Evolutionary conservation across 2,329 filamentous ascomycete genomes (phyloP), one percentile per base, ranked within the genome.

Genomic region (Lomentospora prolificans): DNA sequence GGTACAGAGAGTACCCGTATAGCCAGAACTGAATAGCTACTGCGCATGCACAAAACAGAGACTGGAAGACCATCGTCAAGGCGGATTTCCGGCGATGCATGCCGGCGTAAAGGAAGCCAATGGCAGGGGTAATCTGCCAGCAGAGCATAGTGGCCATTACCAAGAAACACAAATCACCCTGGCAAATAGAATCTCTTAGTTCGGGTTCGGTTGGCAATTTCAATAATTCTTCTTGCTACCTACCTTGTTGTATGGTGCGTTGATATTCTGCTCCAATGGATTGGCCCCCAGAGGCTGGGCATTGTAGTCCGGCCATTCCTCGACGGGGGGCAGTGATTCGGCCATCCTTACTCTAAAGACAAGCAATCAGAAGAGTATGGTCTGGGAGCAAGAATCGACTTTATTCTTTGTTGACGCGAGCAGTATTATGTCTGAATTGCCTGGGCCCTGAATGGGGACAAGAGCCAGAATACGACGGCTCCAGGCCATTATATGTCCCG

Each of bases 1-100:
- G 62, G 51, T 75, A 75, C 1, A 76, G 63, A 0, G 71, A 74
- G 51, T 74, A 72, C 4, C 73, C 74, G 57, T 75, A 76, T 2
- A 75, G 65, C 73, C 73, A 75, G 61, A 71, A 76, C 53, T 76
- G 74, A 7, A 75, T 72, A 1, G 72, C 73, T 51, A 68, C 70
- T 1, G 71, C 72, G 50, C 67, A 73, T 1, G 72, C 69, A 30
- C 73, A 75, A 61, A 75, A 75, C 1, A 76, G 67, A 0, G 72
- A 75, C 60, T 76, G 73, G 25, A 76, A 66, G 7, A 76, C 66
- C 69, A 76, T 75, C 0, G 74, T 75, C 58, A 76, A 44, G 7
- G 69, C 67, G 0, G 69, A 63, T 57, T 69, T 71, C 25, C 67
- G 61, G 3, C 69, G 65, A 28, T 70, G 67, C 65, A 72, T 69